Percentiles rank a stretch among this genome's conserved stretches.
Conservation (phyloP, 2,329 filamentous ascomycete species). For the Penicillium sp. region DNA sequence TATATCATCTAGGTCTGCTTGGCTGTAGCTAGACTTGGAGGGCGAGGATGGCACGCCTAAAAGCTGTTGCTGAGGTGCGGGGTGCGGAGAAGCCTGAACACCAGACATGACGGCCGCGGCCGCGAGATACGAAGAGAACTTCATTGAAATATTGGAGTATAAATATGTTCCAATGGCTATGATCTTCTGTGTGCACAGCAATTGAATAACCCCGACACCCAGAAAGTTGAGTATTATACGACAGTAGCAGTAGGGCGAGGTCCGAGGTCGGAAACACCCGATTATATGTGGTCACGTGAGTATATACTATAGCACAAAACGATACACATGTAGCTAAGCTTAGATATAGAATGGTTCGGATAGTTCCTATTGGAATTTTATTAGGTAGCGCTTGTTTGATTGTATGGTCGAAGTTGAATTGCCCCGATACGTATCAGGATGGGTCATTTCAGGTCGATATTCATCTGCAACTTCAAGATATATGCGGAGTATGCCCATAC, state of each 20-base stretch:
- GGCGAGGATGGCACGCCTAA: constrained; percentile 8
- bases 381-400: background rate
- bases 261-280: background rate
- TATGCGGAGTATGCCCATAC: no score
- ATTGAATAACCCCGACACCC: background rate
- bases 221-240: background rate
- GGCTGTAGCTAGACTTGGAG: background rate
- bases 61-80: constrained; percentile 21
- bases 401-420: background rate
- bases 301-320: background rate
- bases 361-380: background rate
- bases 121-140: constrained; percentile 18
- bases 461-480: background rate
- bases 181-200: background rate
- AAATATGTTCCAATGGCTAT: background rate
- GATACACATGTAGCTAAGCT: no score
- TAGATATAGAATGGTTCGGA: background rate
- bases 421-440: background rate
- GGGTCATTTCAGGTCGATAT: background rate
- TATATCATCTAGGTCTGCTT: constrained; percentile 29
- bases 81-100: constrained; percentile 28
- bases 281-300: background rate
- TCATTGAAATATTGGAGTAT: constrained; percentile 10
- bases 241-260: background rate
- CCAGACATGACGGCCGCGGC: constrained; percentile 16